A percentile compares a stretch with the other conserved stretches of the same genome.
Conservation (phyloP, 2,329 filamentous ascomycete species). For the Neopestalotiopsis sp. region DNA sequence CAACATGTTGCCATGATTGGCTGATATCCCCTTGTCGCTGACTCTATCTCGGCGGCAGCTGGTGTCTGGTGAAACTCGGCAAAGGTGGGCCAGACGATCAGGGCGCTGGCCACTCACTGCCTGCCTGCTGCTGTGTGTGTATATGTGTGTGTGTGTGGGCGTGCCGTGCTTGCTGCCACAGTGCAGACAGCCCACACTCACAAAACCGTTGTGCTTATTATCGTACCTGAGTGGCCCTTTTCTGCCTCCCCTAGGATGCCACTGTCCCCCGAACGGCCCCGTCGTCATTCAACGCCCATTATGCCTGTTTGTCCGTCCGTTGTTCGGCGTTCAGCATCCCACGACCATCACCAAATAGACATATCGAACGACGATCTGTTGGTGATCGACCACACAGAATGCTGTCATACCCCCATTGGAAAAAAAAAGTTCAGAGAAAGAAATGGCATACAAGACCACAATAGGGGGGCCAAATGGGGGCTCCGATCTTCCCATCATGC, state of each 20-base stretch:
- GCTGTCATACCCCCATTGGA: conserved; percentile 7
- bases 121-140: too few species aligned
- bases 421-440: neutral
- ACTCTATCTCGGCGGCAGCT: conserved; percentile 21
- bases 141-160: too few species aligned
- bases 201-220: neutral
- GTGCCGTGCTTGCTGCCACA: neutral
- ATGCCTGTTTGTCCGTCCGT: neutral
- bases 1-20: conserved; percentile 14
- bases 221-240: neutral
- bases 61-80: conserved; percentile 22
- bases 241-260: neutral
- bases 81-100: conserved; percentile 15
- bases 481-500: neutral
- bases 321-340: conserved; percentile 7
- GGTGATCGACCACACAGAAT: conserved; percentile 1
- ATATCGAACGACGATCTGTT: conserved; percentile 12
- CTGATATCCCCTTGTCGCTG: conserved; percentile 13
- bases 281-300: neutral
- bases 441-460: neutral
- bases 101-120: neutral
- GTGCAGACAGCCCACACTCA: neutral
- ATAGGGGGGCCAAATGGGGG: neutral
- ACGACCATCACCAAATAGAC: neutral
- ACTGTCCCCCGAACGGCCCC: neutral